Conservation (phyloP, 2,329 filamentous ascomycete genomes). For the Colletotrichum lupini region DNA sequence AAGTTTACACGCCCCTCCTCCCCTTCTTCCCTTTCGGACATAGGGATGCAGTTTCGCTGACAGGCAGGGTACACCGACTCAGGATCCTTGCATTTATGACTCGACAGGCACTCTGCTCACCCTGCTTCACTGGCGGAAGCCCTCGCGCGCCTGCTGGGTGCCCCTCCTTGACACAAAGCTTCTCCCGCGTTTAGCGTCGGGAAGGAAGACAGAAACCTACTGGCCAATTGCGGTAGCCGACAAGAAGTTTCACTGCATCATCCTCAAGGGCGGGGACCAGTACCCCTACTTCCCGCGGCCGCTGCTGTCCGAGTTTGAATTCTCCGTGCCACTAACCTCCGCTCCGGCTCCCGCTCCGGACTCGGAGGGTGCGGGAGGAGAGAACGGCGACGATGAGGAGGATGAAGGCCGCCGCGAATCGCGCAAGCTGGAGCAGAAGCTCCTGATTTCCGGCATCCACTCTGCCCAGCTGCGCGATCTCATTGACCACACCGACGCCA, state of each 20-base stretch:
- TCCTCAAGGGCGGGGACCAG: slow-evolving; percentile 93
- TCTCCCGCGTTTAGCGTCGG: slow-evolving; percentile 83
- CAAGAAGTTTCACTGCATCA: slow-evolving; percentile 97
- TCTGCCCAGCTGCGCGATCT: slow-evolving; percentile 81
- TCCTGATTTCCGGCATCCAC: slow-evolving; percentile 78
- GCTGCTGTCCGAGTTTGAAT: slow-evolving; percentile 92
- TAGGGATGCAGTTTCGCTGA: slow-evolving; percentile 11
- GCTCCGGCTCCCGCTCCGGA: slow-evolving; percentile 49
- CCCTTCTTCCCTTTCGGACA: not conserved
- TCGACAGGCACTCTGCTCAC: slow-evolving; percentile 89
- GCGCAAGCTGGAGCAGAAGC: slow-evolving; percentile 80
- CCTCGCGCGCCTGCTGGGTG: slow-evolving; percentile 88
- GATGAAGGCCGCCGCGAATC: slow-evolving; percentile 55
- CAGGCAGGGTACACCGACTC: slow-evolving; percentile 10
- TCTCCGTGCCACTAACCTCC: slow-evolving; percentile 82
- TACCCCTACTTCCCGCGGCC: slow-evolving; percentile 94
- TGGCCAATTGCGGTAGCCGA: slow-evolving; percentile 95
- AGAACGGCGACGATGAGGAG: slow-evolving; percentile 46
- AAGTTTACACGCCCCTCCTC: slow-evolving; percentile 47
- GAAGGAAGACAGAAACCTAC: slow-evolving; percentile 89
- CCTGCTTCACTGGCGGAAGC: slow-evolving; percentile 89
- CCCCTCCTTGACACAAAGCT: slow-evolving; percentile 91
- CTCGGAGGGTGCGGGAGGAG: slow-evolving; percentile 47
- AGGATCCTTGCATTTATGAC: slow-evolving; percentile 97
- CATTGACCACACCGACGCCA: slow-evolving; percentile 73